Evolutionary conservation across 495 filamentous ascomycete species (phyloP).

Genomic region (Tuber umbilicatum): DNA sequence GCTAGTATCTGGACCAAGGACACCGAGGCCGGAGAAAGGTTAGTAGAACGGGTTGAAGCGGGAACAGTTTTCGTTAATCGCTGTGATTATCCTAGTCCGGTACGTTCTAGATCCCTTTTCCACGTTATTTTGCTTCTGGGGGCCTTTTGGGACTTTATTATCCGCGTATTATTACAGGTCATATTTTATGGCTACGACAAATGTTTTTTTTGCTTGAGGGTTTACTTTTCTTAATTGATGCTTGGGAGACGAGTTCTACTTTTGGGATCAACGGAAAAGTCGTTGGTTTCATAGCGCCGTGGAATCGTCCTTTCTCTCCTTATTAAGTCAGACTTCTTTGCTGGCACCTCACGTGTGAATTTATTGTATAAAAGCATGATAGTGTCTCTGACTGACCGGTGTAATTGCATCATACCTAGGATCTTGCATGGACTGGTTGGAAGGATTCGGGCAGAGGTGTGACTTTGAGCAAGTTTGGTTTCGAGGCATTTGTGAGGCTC

Average conservation of each 20-base stretch:
- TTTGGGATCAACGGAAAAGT: neutral
- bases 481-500: slow-evolving; percentile 88
- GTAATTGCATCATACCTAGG: slow-evolving; percentile 48
- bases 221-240: neutral
- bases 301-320: neutral
- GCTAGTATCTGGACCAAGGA: slow-evolving; percentile 99
- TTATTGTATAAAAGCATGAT: slow-evolving; percentile 26
- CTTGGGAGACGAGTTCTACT: slow-evolving; percentile 11
- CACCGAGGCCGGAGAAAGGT: slow-evolving; percentile 61
- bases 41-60: slow-evolving; percentile 78
- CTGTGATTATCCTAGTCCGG: slow-evolving; percentile 84
- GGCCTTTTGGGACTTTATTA: slow-evolving; percentile 1
- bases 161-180: neutral
- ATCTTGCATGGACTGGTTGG: slow-evolving; percentile 97
- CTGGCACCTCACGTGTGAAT: neutral
- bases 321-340: neutral
- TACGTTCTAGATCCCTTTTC: slow-evolving; percentile 49
- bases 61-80: slow-evolving; percentile 97
- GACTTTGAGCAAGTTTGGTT: slow-evolving; percentile 82
- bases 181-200: slow-evolving; percentile 6
- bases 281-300: neutral
- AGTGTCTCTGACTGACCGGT: slow-evolving; percentile 25
- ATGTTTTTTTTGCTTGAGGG: slow-evolving; percentile 5
- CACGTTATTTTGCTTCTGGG: slow-evolving; percentile 11
- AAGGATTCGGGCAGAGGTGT: slow-evolving; percentile 90